phyloP scores from a whole-genome alignment of 2,329 filamentous ascomycete species.

The Ophiostoma sp. region DNA sequence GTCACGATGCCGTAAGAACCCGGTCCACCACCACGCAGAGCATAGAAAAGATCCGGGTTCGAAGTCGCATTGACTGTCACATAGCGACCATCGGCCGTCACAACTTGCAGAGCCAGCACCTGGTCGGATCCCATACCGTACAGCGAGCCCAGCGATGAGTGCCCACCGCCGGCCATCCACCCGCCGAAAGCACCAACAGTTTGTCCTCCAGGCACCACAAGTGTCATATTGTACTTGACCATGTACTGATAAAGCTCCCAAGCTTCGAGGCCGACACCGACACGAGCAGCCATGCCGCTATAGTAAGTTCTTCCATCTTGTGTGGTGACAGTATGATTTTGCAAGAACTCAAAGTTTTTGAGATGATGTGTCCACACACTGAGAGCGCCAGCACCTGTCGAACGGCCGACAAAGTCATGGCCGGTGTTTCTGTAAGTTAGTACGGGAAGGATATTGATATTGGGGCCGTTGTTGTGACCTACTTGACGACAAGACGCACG shows the following conservation, averaged over 20 bases:
- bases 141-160: constrained; percentile 46
- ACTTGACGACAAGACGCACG: constrained; percentile 43
- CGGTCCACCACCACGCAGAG: constrained; percentile 52
- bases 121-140: constrained; percentile 56
- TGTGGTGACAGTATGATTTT: constrained; percentile 34
- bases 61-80: constrained; percentile 41
- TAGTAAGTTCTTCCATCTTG: constrained; percentile 34
- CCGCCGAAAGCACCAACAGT: constrained; percentile 48
- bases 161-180: constrained; percentile 54
- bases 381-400: constrained; percentile 47
- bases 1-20: constrained; percentile 30
- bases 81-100: constrained; percentile 48
- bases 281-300: constrained; percentile 39
- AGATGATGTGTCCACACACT: constrained; percentile 52
- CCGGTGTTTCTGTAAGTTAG: constrained; percentile 41
- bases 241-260: constrained; percentile 38
- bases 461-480: background rate
- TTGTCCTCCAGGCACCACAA: constrained; percentile 37
- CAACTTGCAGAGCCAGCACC: constrained; percentile 47
- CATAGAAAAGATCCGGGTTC: constrained; percentile 58
- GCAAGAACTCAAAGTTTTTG: constrained; percentile 43
- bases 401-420: constrained; percentile 50
- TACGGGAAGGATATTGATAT: background rate
- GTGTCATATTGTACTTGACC: constrained; percentile 35
- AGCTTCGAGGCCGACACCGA: constrained; percentile 42